Percentiles rank a stretch among this genome's conserved stretches.
These are phyloP conservation scores for Blastobotrys serpentis DNA, from an alignment of 1,139 yeast species.

Conservation along the genomic window DNA sequence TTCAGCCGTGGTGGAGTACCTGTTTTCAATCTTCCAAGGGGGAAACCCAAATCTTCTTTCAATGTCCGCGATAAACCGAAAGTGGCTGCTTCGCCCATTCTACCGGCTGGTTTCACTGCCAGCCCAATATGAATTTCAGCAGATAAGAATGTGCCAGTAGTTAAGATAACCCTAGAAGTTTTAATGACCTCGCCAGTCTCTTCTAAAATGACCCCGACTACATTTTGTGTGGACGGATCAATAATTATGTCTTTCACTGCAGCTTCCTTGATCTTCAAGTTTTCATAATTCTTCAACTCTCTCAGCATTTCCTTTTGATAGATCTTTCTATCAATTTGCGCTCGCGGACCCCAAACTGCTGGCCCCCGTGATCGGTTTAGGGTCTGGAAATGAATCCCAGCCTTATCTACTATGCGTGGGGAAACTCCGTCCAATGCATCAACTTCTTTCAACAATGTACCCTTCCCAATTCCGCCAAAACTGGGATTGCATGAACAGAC, in stretches of 20 bases:
- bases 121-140: slow-evolving; percentile 94
- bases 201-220: slow-evolving; percentile 70
- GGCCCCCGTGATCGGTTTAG: slow-evolving; percentile 89
- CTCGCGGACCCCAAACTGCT: slow-evolving; percentile 98
- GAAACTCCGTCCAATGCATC: slow-evolving; percentile 97
- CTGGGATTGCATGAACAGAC: slow-evolving; percentile 97
- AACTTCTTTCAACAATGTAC: slow-evolving; percentile 84
- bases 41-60: slow-evolving; percentile 64
- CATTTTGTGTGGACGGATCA: slow-evolving; percentile 39
- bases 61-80: slow-evolving; percentile 84
- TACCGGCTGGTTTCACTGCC: slow-evolving; percentile 77
- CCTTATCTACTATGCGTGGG: slow-evolving; percentile 77
- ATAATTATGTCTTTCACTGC: slow-evolving; percentile 85
- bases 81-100: slow-evolving; percentile 91
- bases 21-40: slow-evolving; percentile 86
- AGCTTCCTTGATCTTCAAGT: slow-evolving; percentile 63
- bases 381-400: slow-evolving; percentile 90
- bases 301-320: slow-evolving; percentile 80
- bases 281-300: slow-evolving; percentile 56
- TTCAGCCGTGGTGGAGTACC: slow-evolving; percentile 95
- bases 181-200: slow-evolving; percentile 57
- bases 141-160: slow-evolving; percentile 94
- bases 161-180: slow-evolving; percentile 72
- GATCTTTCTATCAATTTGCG: slow-evolving; percentile 85
- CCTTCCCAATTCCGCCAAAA: slow-evolving; percentile 98